Conservation (phyloP, 805 yeast genomes). For the Jamesozyma rosinii region DNA sequence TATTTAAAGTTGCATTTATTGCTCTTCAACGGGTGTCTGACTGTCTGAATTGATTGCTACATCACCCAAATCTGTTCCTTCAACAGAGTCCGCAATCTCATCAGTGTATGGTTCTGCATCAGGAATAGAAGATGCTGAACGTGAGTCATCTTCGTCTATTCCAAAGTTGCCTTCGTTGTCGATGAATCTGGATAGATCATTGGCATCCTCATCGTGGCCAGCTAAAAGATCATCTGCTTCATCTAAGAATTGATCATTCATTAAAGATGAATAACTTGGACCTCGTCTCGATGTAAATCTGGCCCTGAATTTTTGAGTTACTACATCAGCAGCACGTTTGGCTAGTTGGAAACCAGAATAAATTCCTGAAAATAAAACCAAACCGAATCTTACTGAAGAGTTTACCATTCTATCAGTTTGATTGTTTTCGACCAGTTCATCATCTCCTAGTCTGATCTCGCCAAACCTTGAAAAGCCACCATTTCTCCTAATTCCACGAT, state of each 20-base stretch:
- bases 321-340: conserved; percentile 10
- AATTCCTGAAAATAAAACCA: conserved; percentile 37
- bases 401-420: conserved; percentile 51
- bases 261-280: conserved; percentile 27
- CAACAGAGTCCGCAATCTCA: conserved; percentile 1
- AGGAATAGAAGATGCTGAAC: background rate
- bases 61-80: background rate
- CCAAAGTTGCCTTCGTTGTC: conserved; percentile 31
- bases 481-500: conserved; percentile 68
- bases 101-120: background rate
- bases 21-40: too few relatives aligned
- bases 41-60: too few relatives aligned
- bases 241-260: conserved; percentile 29
- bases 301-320: conserved; percentile 13
- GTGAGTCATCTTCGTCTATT: conserved; percentile 27
- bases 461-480: conserved; percentile 75
- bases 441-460: conserved; percentile 75
- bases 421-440: conserved; percentile 50
- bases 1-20: too few relatives aligned
- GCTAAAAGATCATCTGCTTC: conserved; percentile 31
- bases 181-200: conserved; percentile 37
- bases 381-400: conserved; percentile 48
- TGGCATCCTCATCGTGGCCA: conserved; percentile 41
- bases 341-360: conserved; percentile 17
- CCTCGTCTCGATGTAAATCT: conserved; percentile 22